Conservation (phyloP, 2,329 filamentous ascomycete species). For the Xylaria sp. region DNA sequence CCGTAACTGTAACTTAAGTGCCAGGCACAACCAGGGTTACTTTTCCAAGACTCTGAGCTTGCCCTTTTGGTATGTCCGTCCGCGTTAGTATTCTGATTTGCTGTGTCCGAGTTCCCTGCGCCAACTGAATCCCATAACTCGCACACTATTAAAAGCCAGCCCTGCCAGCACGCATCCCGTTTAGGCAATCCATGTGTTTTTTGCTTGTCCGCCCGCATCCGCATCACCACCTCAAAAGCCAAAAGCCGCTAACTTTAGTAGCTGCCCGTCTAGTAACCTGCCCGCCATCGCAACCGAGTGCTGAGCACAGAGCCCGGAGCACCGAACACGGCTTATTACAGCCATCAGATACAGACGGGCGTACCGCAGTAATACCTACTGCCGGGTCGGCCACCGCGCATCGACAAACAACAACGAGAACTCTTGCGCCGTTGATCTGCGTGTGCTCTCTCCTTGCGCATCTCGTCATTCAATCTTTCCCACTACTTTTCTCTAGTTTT, state of each 20-base stretch:
- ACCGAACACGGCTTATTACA: too few species aligned
- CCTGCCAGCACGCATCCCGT: conserved; percentile 11
- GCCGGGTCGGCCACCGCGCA: neutral
- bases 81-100: too few species aligned
- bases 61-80: neutral
- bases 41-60: neutral
- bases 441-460: neutral
- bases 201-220: conserved; percentile 6
- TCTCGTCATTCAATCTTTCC: neutral
- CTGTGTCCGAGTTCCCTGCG: neutral
- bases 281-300: conserved; percentile 6
- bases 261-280: neutral
- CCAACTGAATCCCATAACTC: neutral
- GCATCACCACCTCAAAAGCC: conserved; percentile 8
- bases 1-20: neutral
- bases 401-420: conserved; percentile 1
- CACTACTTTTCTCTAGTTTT: neutral
- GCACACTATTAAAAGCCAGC: neutral
- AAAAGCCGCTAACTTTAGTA: conserved; percentile 4
- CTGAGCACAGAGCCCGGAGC: too few species aligned
- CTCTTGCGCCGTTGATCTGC: too few species aligned
- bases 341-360: too few species aligned
- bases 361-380: too few species aligned
- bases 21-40: neutral
- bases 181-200: conserved; percentile 17